Evolutionary conservation across 2,329 filamentous ascomycete genomes (phyloP), one percentile per base, ranked within the genome.

Genomic region (Nothophoma quercina): DNA sequence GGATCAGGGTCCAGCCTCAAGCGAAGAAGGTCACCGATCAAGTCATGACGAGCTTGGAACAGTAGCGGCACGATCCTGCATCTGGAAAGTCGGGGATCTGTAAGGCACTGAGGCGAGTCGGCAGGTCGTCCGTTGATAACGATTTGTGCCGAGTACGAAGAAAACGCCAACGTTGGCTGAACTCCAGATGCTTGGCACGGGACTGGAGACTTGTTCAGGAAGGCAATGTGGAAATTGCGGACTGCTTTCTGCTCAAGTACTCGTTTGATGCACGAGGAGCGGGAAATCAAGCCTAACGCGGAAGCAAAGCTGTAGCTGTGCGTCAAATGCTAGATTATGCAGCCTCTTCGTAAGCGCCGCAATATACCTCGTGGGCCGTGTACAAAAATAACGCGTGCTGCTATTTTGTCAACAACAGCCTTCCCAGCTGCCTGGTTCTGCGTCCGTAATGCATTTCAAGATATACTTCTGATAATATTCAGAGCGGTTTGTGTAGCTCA

Each of bases 161-260:
- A 23, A 15, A 28, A 36, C 16, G 25, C 36, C 36, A 34, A 52
- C 18, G 19, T 19, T 40, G 22, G 6, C 26, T 50, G 34, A 13
- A 33, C 21, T n/a, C n/a, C 21, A 18, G 15, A 15, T 28, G 12
- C 32, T 45, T 26, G 36, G 42, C 26, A 36, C 42, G 42, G 30
- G 25, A 23, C 16, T 26, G 15, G 21, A 23, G 13, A 3, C 36
- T 47, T 16, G 8, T 41, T 46, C n/a, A 52, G 49, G 49, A 40
- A 52, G 42, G 49, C 49, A 16, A 18, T 42, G 30, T 46, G 36
- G 42, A 52, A 16, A 52, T 22, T 42, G 23, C 36, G 42, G 49
- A 36, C 36, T 30, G 49, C 42, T 36, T 38, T 16, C 23, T 16
- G 19, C 15, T 26, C 23, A 28, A 19, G 4, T 12, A 15, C 22